phyloP scores from a whole-genome alignment of 1,139 yeast genomes.

The Lizanozyma gosingica region DNA sequence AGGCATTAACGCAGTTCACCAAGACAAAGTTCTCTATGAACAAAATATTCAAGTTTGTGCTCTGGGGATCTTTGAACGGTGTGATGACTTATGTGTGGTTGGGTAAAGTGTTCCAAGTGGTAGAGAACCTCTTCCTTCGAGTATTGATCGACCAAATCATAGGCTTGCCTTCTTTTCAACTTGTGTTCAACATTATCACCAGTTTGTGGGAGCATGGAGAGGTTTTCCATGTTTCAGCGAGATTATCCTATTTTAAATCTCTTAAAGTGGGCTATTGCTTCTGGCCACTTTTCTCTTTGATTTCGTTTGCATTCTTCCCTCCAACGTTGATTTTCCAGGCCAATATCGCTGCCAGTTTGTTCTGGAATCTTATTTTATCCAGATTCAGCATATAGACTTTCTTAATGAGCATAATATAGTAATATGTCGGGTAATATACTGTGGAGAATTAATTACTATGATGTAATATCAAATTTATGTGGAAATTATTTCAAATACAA shows the following conservation, averaged over 20 bases:
- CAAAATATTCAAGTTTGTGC: slow-evolving; percentile 39
- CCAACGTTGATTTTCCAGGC: slow-evolving; percentile 44
- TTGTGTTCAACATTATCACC: slow-evolving; percentile 38
- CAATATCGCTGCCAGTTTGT: slow-evolving; percentile 46
- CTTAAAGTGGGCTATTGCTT: slow-evolving; percentile 45
- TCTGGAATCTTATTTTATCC: slow-evolving; percentile 45
- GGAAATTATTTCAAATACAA: no score
- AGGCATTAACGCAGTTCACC: slow-evolving; percentile 43
- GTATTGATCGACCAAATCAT: slow-evolving; percentile 44
- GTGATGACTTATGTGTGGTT: slow-evolving; percentile 50
- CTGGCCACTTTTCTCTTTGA: slow-evolving; percentile 51
- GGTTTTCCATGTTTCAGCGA: slow-evolving; percentile 15
- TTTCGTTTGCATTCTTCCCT: slow-evolving; percentile 42
- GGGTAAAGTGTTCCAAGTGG: slow-evolving; percentile 29
- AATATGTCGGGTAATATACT: no score
- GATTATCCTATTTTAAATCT: slow-evolving; percentile 33
- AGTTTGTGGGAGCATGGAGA: slow-evolving; percentile 51
- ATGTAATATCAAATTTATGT: no score
- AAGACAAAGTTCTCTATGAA: slow-evolving; percentile 31
- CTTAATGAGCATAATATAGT: not conserved
- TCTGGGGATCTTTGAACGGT: slow-evolving; percentile 61
- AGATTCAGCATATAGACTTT: not conserved
- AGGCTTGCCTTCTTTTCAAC: slow-evolving; percentile 49
- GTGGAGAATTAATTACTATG: no score
- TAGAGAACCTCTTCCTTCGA: slow-evolving; percentile 27